phyloP scores from a whole-genome alignment of 306 rosid genomes.

The Abrus precatorius region DNA sequence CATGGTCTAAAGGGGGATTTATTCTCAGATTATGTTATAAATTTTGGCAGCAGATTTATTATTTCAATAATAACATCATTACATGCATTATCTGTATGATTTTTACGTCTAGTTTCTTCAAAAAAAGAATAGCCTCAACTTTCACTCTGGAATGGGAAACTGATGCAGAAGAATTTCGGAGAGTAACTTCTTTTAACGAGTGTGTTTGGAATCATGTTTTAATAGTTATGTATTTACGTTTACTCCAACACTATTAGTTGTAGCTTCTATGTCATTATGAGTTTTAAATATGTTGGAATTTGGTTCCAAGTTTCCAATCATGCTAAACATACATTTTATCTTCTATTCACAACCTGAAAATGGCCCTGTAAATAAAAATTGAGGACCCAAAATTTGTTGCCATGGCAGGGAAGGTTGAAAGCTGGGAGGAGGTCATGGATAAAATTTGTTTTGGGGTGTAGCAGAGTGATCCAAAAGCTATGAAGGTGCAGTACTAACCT shows the following conservation, averaged over 20 bases:
- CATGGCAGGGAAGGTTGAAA: neutral
- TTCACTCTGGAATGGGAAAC: neutral
- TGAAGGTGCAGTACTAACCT: conserved; percentile 6
- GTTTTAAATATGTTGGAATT: too few relatives aligned
- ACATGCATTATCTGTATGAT: conserved; percentile 9
- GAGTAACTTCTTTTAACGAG: neutral
- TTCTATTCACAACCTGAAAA: neutral
- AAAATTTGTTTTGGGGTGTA: neutral
- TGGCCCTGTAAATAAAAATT: conserved; percentile 1
- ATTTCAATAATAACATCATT: conserved; percentile 40
- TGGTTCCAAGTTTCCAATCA: too few relatives aligned
- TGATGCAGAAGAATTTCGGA: neutral
- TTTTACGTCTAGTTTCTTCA: conserved; percentile 8
- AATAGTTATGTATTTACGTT: too few relatives aligned
- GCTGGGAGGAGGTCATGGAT: conserved; percentile 8
- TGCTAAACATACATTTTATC: neutral
- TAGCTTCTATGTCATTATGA: too few relatives aligned
- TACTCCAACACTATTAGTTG: too few relatives aligned
- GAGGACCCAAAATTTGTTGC: neutral
- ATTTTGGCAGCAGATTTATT: conserved; percentile 1
- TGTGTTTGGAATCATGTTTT: too few relatives aligned
- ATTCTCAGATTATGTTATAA: conserved; percentile 8
- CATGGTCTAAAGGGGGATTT: conserved; percentile 11
- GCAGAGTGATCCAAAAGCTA: conserved; percentile 8
- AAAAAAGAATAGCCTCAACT: neutral